Evolutionary conservation across 202 grass and related monocot genomes (phyloP).

Genomic region (Zoysia matrella): DNA sequence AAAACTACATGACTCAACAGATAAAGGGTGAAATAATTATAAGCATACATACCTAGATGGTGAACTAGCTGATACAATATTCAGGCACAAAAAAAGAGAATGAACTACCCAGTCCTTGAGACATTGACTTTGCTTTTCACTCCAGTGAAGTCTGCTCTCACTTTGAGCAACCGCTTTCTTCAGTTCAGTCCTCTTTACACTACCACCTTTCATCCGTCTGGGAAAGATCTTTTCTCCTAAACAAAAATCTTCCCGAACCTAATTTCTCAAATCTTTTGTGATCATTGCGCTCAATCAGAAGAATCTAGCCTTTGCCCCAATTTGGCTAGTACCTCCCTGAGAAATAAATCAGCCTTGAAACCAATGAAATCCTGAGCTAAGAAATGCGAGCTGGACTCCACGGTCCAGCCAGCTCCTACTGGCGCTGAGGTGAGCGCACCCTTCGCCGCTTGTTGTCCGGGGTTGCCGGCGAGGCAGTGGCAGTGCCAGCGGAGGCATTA

Average conservation of each 20-base stretch:
- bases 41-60: constrained; percentile 1
- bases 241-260: constrained; percentile 60
- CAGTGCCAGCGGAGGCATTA: constrained; percentile 21
- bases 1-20: constrained; percentile 44
- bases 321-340: constrained; percentile 12
- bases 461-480: constrained; percentile 37
- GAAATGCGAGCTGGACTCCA: constrained; percentile 42
- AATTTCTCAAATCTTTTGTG: constrained; percentile 52
- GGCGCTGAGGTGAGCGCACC: constrained; percentile 53
- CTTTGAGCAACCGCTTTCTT: constrained; percentile 39
- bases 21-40: neutral
- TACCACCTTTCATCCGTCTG: constrained; percentile 21
- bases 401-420: constrained; percentile 48
- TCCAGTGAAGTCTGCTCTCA: constrained; percentile 14
- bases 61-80: constrained; percentile 45
- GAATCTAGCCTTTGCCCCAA: constrained; percentile 43
- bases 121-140: constrained; percentile 22
- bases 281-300: constrained; percentile 52
- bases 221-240: constrained; percentile 60
- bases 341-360: constrained; percentile 23
- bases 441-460: constrained; percentile 70
- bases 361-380: constrained; percentile 37
- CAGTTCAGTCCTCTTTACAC: constrained; percentile 42
- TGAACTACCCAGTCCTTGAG: constrained; percentile 23
- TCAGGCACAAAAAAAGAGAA: constrained; percentile 50